Conservation (phyloP, 1,284 basidiomycete species). For the Coniophora puteana region DNA sequence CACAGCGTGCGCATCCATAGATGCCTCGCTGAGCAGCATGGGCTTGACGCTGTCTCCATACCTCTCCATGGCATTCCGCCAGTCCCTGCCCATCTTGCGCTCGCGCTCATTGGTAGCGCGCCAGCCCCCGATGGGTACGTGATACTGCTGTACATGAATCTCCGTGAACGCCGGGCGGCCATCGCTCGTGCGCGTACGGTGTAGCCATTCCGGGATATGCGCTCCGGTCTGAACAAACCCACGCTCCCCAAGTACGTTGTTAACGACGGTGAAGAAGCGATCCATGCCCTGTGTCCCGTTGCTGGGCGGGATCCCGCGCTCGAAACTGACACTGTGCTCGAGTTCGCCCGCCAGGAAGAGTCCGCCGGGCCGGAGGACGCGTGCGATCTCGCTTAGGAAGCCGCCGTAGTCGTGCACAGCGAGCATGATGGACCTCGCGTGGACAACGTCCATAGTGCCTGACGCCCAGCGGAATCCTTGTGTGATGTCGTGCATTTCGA, state of each 20-base stretch:
- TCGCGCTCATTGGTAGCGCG: constrained; percentile 26
- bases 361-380: constrained; percentile 60
- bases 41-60: constrained; percentile 34
- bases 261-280: constrained; percentile 42
- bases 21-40: constrained; percentile 35
- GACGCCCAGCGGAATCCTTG: constrained; percentile 43
- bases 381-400: constrained; percentile 51
- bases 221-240: constrained; percentile 33
- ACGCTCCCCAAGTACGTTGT: constrained; percentile 28
- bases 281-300: constrained; percentile 30
- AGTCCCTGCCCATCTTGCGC: constrained; percentile 34
- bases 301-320: constrained; percentile 28
- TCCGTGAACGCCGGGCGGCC: too few species aligned
- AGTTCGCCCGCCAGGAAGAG: constrained; percentile 65
- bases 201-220: too few species aligned
- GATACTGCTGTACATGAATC: constrained; percentile 27
- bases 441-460: constrained; percentile 56
- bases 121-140: constrained; percentile 51
- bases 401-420: constrained; percentile 49
- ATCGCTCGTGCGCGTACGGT: too few species aligned
- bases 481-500: constrained; percentile 62
- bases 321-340: constrained; percentile 39
- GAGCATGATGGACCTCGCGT: constrained; percentile 55
- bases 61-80: constrained; percentile 33
- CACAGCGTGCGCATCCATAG: constrained; percentile 30